Conservation (phyloP, 1,139 yeast genomes). For the Suhomyces taliae region DNA sequence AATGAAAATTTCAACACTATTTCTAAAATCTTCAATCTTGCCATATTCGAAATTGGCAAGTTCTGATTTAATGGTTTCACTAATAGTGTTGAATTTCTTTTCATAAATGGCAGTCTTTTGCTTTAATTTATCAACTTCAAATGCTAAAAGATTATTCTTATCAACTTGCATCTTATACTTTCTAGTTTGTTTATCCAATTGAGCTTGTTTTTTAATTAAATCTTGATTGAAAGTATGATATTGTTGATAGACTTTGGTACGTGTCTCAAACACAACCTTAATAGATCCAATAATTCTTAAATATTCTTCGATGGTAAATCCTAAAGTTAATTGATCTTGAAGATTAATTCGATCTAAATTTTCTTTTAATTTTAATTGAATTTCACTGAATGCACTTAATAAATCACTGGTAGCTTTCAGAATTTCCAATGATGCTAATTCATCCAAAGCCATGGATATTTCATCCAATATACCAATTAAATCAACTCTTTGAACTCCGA, state of each 20-base stretch:
- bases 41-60: slow-evolving; percentile 70
- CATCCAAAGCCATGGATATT: slow-evolving; percentile 61
- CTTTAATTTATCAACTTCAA: slow-evolving; percentile 60
- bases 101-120: slow-evolving; percentile 57
- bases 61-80: slow-evolving; percentile 67
- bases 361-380: slow-evolving; percentile 71
- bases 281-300: slow-evolving; percentile 75
- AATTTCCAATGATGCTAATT: slow-evolving; percentile 73
- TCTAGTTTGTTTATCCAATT: slow-evolving; percentile 53
- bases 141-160: slow-evolving; percentile 51
- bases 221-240: slow-evolving; percentile 49
- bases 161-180: slow-evolving; percentile 66
- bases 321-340: slow-evolving; percentile 85
- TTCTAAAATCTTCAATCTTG: slow-evolving; percentile 82
- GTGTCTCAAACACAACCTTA: slow-evolving; percentile 70
- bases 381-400: slow-evolving; percentile 58
- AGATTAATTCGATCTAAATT: slow-evolving; percentile 75
- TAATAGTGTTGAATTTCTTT: slow-evolving; percentile 58
- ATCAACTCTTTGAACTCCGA: slow-evolving; percentile 75
- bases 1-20: slow-evolving; percentile 84
- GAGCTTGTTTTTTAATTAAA: slow-evolving; percentile 46
- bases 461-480: slow-evolving; percentile 50
- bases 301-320: slow-evolving; percentile 87
- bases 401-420: slow-evolving; percentile 65
- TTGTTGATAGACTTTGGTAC: slow-evolving; percentile 67